These are phyloP conservation scores for Lentithecium fluviatile DNA, from an alignment of 495 filamentous ascomycete species.

Conservation along the genomic window DNA sequence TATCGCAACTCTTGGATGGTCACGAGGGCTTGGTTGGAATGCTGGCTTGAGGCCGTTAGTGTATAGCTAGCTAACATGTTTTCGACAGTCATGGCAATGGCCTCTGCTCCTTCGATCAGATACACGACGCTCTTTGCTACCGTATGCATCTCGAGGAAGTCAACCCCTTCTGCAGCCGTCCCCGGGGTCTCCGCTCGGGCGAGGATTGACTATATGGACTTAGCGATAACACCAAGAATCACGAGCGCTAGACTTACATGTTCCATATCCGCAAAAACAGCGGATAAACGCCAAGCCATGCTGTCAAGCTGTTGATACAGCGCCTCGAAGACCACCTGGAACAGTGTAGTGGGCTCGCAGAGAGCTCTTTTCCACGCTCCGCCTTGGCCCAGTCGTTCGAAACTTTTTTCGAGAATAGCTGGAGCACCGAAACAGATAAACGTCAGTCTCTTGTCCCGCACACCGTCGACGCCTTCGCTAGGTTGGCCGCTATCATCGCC, in stretches of 20 bases:
- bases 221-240: too few species aligned
- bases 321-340: constrained; percentile 22
- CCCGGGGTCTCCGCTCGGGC: constrained; percentile 3
- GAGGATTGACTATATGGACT: constrained; percentile 1
- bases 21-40: not conserved
- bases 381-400: constrained; percentile 1
- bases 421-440: constrained; percentile 26
- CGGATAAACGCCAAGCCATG: constrained; percentile 2
- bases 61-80: not conserved
- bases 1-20: constrained; percentile 5
- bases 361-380: constrained; percentile 15
- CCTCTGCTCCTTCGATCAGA: constrained; percentile 12
- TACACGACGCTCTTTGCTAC: constrained; percentile 27
- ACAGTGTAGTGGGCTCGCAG: constrained; percentile 13
- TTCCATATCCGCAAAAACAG: constrained; percentile 11
- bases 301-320: constrained; percentile 23
- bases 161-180: constrained; percentile 9
- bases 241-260: not conserved
- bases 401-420: constrained; percentile 13
- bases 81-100: constrained; percentile 15
- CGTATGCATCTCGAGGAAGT: constrained; percentile 28
- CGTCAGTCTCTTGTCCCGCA: not conserved
- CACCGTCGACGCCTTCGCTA: too few species aligned
- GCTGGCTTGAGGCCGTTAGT: not conserved
- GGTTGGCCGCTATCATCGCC: not conserved